phyloP scores from a whole-genome alignment of 2,329 filamentous ascomycete species.

The Aureobasidium sp. region DNA sequence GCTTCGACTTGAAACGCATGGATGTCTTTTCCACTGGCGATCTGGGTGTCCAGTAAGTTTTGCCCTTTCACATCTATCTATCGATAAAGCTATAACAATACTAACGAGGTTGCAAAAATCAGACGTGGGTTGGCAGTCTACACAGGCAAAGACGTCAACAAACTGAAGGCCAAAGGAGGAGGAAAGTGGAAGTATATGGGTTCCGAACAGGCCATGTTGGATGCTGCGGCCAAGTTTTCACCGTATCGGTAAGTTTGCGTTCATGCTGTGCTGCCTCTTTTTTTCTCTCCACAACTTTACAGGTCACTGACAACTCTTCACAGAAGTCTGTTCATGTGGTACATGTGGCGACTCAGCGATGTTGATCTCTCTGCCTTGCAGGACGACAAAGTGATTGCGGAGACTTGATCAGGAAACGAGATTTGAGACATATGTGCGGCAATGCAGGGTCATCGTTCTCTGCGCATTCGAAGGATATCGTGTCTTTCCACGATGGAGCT shows the following conservation, averaged over 20 bases:
- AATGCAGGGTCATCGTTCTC: no score
- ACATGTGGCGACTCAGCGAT: conserved; percentile 85
- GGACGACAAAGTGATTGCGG: conserved; percentile 1
- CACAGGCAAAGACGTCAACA: conserved; percentile 72
- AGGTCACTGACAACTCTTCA: conserved; percentile 6
- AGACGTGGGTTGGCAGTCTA: conserved; percentile 84
- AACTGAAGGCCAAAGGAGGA: conserved; percentile 69
- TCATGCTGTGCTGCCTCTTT: not conserved
- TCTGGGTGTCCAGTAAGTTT: conserved; percentile 72
- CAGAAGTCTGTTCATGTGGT: conserved; percentile 94
- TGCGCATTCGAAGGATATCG: no score
- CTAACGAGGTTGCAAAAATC: not conserved
- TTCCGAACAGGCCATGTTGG: conserved; percentile 81
- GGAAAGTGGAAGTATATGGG: conserved; percentile 97
- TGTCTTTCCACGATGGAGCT: no score
- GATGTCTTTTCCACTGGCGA: conserved; percentile 93
- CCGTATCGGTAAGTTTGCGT: conserved; percentile 60
- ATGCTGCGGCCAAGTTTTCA: conserved; percentile 68
- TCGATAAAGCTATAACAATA: not conserved
- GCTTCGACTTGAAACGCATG: conserved; percentile 87
- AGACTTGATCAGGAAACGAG: not conserved
- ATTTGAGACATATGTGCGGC: no score
- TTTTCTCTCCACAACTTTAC: not conserved
- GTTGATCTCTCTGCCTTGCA: conserved; percentile 52
- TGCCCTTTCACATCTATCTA: no score